Percentiles rank a stretch among this genome's conserved stretches.
These are phyloP conservation scores for Metschnikowia noctiluminum DNA, from an alignment of 805 yeast genomes.

Conservation along the genomic window DNA sequence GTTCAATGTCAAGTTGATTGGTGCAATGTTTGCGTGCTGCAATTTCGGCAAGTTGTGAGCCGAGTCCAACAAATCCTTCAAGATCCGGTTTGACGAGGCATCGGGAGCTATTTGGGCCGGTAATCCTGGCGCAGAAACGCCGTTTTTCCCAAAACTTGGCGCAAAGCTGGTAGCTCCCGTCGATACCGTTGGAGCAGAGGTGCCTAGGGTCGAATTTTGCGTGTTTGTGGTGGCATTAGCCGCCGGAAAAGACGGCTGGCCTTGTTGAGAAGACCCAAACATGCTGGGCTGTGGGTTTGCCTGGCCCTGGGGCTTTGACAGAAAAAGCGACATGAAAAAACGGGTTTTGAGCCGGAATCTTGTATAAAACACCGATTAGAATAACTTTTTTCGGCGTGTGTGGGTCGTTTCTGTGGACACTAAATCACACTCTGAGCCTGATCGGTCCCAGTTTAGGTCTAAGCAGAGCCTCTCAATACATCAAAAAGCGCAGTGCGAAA, in stretches of 20 bases:
- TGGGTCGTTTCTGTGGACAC: too few species aligned
- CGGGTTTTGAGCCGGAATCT: too few species aligned
- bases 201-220: neutral
- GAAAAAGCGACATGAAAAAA: too few species aligned
- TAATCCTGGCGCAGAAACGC: constrained; percentile 3
- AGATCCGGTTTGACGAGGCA: constrained; percentile 20
- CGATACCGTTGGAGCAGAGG: neutral
- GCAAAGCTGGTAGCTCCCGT: neutral
- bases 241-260: constrained; percentile 12
- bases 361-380: too few species aligned
- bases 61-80: constrained; percentile 74
- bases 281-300: neutral
- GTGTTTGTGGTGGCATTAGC: neutral
- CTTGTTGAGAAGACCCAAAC: constrained; percentile 13
- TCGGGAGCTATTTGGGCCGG: constrained; percentile 14
- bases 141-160: neutral
- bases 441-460: too few species aligned
- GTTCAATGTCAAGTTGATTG: constrained; percentile 73
- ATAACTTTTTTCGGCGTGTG: too few species aligned
- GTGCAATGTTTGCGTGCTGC: constrained; percentile 62
- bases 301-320: constrained; percentile 3
- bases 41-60: constrained; percentile 69
- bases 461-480: too few species aligned
- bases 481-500: too few species aligned
- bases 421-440: too few species aligned